Evolutionary conservation across 2,329 filamentous ascomycete species (phyloP), one percentile per base, ranked within the genome.

Genomic region (Xylaria polymorpha): DNA sequence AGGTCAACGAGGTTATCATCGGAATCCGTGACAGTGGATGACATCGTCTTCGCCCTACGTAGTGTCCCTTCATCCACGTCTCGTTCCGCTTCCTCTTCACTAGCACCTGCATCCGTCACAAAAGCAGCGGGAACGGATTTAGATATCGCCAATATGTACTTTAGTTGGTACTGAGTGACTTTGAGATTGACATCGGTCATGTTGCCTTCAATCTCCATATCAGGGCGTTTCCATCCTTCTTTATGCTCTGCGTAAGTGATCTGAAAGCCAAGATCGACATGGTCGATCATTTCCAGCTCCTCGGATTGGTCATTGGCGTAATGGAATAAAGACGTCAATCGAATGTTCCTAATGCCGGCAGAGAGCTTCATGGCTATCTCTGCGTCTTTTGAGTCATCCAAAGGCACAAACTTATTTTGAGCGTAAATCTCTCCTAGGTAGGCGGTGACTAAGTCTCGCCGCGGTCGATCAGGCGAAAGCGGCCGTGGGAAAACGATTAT

Each of bases 361-460:
- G 92, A 92, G 18, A 99, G 87, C 78, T 97, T 94, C 85, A 97
- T 99, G 39, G 93, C 93, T 68, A 93, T 90, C 3, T 91, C 88
- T 0, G 92, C 87, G 37, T 89, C 82, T 74, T 92, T 85, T 0
- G 90, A 90, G 68, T 97, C 94, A 71, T 97, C 92, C 3, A 98
- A 83, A 0, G 93, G 92, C 0, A 91, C 88, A 77, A 99, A 99
- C 72, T 91, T 92, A 80, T 99, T 99, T 80, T 94, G 94, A 0
- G 93, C 94, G 77, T 98, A 99, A 29, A 99, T 98, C 79, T 99
- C 97, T 81, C 96, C 96, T 2, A 99, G 84, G 76, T 98, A 97
- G 0, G 95, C 96, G 0, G 94, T 98, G 66, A 99, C 83, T 7
- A 94, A 86, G 79, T 99, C 96, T 63, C 93, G 88, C 69, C 90